These are phyloP conservation scores for Limnanthes douglasii DNA, from an alignment of 345 rosid species.

Conservation along the genomic window DNA sequence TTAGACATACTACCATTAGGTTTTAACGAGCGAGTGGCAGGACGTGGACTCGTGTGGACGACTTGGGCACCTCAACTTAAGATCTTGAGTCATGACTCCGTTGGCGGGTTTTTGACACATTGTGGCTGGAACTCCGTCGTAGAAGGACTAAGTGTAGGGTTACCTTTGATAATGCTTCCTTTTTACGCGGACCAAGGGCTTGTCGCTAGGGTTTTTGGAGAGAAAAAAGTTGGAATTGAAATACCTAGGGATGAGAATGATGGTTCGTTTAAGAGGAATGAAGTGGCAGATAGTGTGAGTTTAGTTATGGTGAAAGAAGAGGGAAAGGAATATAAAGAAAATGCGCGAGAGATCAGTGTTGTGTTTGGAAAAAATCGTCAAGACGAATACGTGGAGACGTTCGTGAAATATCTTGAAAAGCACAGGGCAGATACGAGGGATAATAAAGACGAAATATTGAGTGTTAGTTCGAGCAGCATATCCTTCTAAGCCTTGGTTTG, in stretches of 20 bases:
- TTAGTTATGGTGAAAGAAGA: neutral
- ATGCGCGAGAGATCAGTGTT: neutral
- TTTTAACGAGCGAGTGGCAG: slow-evolving; percentile 8
- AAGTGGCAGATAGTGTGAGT: slow-evolving; percentile 2
- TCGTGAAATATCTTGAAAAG: neutral
- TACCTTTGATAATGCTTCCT: slow-evolving; percentile 3
- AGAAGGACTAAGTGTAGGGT: slow-evolving; percentile 16
- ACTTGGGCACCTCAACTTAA: slow-evolving; percentile 10
- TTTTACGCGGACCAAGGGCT: slow-evolving; percentile 7
- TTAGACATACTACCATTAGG: slow-evolving; percentile 7
- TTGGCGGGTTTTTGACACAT: slow-evolving; percentile 10
- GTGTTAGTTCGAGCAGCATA: too few relatives aligned
- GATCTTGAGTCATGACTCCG: slow-evolving; percentile 8
- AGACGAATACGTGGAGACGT: slow-evolving; percentile 1
- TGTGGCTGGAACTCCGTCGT: slow-evolving; percentile 10
- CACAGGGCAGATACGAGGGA: too few relatives aligned
- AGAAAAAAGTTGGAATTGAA: slow-evolving; percentile 2
- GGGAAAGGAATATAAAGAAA: slow-evolving; percentile 3
- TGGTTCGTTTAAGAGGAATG: slow-evolving; percentile 3
- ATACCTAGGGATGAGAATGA: neutral
- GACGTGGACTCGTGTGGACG: slow-evolving; percentile 5
- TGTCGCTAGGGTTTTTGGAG: slow-evolving; percentile 4
- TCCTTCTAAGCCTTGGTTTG: too few relatives aligned
- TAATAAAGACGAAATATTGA: too few relatives aligned
- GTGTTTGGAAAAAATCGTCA: neutral